Evolutionary conservation across 2,329 filamentous ascomycete genomes (phyloP).

Genomic region (Colletotrichum cereale): DNA sequence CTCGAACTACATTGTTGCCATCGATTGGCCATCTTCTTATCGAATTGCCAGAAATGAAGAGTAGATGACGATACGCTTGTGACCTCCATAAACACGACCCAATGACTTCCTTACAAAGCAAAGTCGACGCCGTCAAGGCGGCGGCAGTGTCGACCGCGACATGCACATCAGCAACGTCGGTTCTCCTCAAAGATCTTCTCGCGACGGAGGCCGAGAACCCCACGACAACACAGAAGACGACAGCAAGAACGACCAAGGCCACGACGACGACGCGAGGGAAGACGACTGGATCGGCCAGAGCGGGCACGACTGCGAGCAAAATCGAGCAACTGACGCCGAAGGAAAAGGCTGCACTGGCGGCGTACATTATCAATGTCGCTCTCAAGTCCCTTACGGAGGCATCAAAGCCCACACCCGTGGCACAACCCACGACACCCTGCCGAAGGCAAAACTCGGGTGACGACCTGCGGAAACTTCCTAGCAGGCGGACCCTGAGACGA

Average conservation of each 20-base stretch:
- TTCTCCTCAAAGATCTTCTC: conserved; percentile 62
- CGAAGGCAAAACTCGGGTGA: conserved; percentile 52
- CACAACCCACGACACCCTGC: conserved; percentile 50
- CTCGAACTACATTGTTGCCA: conserved; percentile 34
- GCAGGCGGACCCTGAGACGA: conserved; percentile 60
- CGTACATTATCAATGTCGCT: conserved; percentile 78
- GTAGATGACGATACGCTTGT: conserved; percentile 51
- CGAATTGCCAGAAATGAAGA: conserved; percentile 4
- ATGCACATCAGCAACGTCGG: conserved; percentile 64
- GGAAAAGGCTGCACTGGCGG: conserved; percentile 77
- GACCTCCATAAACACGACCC: conserved; percentile 38
- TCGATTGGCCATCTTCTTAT: conserved; percentile 7
- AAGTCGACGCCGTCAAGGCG: conserved; percentile 64
- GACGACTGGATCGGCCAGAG: conserved; percentile 45
- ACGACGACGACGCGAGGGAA: conserved; percentile 47
- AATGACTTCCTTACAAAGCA: conserved; percentile 60
- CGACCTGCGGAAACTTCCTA: conserved; percentile 48
- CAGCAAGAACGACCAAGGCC: conserved; percentile 45
- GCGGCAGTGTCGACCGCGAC: conserved; percentile 65
- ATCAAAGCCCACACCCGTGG: conserved; percentile 61
- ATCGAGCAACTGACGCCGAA: conserved; percentile 62
- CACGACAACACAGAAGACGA: conserved; percentile 30
- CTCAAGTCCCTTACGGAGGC: conserved; percentile 78
- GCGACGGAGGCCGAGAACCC: conserved; percentile 48
- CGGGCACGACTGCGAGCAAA: conserved; percentile 49